Conservation (phyloP, 1,284 basidiomycete genomes). For the Tilletia horrida region DNA sequence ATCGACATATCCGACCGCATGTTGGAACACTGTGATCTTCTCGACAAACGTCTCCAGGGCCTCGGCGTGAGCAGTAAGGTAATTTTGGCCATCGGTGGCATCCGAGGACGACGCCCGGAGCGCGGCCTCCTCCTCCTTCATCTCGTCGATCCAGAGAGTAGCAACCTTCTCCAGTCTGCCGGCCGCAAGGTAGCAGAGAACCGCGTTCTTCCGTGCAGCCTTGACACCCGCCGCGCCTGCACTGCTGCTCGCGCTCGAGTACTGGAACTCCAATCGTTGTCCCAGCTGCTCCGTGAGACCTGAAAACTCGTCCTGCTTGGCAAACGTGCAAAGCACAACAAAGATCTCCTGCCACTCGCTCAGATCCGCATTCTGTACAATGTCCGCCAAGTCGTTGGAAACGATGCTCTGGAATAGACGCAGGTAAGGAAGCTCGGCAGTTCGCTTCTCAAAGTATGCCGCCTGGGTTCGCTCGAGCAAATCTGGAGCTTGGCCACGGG, state of each 20-base stretch:
- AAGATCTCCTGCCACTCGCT: slow-evolving; percentile 96
- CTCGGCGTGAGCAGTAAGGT: slow-evolving; percentile 71
- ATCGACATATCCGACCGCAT: slow-evolving; percentile 83
- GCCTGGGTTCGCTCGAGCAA: slow-evolving; percentile 87
- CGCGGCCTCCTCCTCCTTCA: slow-evolving; percentile 73
- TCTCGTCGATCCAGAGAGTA: slow-evolving; percentile 87
- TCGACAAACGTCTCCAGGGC: slow-evolving; percentile 93
- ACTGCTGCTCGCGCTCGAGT: slow-evolving; percentile 35
- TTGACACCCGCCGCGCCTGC: slow-evolving; percentile 55
- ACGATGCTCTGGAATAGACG: slow-evolving; percentile 94
- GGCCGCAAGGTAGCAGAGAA: slow-evolving; percentile 80
- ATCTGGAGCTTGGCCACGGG: slow-evolving; percentile 72
- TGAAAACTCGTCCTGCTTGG: slow-evolving; percentile 77
- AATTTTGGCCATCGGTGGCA: slow-evolving; percentile 25
- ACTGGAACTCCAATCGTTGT: slow-evolving; percentile 80
- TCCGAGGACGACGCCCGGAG: not conserved
- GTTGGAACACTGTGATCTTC: slow-evolving; percentile 91
- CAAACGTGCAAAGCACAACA: slow-evolving; percentile 93
- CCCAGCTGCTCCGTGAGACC: slow-evolving; percentile 87
- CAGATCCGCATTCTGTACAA: slow-evolving; percentile 92
- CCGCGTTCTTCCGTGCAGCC: slow-evolving; percentile 79
- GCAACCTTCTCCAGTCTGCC: slow-evolving; percentile 83
- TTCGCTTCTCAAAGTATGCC: slow-evolving; percentile 83
- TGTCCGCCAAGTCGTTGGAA: slow-evolving; percentile 82
- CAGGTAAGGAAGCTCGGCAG: slow-evolving; percentile 76